Evolutionary conservation across 192 early-diverging fungal species (phyloP).

Genomic region (Gigaspora rosea): DNA sequence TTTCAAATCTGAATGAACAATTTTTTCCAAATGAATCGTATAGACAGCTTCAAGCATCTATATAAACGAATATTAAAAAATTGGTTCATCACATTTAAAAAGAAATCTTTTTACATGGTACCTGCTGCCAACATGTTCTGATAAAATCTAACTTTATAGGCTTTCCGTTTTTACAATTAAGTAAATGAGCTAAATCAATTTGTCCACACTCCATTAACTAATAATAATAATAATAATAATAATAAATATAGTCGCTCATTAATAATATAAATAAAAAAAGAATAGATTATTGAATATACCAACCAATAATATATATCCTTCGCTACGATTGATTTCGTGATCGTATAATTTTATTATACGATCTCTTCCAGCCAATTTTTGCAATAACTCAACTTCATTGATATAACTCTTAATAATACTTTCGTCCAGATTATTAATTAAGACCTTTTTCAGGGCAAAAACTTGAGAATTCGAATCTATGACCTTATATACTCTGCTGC

Average conservation of each 20-base stretch:
- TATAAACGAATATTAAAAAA: neutral
- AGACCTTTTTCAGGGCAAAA: constrained; percentile 84
- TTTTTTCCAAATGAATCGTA: constrained; percentile 82
- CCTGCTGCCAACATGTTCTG: constrained; percentile 85
- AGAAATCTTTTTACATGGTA: constrained; percentile 24
- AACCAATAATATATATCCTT: constrained; percentile 71
- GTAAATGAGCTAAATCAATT: constrained; percentile 73
- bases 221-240: neutral
- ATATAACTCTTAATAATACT: constrained; percentile 68
- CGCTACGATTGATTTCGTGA: constrained; percentile 65
- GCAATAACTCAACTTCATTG: constrained; percentile 84
- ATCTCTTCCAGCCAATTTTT: constrained; percentile 59
- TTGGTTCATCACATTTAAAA: constrained; percentile 1
- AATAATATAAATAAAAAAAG: neutral
- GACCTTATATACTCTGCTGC: constrained; percentile 89
- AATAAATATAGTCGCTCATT: neutral
- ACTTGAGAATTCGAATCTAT: constrained; percentile 63
- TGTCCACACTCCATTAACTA: constrained; percentile 89
- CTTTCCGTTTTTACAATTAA: constrained; percentile 50
- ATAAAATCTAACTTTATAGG: constrained; percentile 73
- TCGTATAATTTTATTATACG: constrained; percentile 83
- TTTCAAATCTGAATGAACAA: constrained; percentile 93
- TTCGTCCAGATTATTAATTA: constrained; percentile 67
- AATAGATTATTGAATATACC: neutral
- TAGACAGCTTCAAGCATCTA: constrained; percentile 90